phyloP scores from a whole-genome alignment of 345 rosid genomes.

The Jatropha curcas region DNA sequence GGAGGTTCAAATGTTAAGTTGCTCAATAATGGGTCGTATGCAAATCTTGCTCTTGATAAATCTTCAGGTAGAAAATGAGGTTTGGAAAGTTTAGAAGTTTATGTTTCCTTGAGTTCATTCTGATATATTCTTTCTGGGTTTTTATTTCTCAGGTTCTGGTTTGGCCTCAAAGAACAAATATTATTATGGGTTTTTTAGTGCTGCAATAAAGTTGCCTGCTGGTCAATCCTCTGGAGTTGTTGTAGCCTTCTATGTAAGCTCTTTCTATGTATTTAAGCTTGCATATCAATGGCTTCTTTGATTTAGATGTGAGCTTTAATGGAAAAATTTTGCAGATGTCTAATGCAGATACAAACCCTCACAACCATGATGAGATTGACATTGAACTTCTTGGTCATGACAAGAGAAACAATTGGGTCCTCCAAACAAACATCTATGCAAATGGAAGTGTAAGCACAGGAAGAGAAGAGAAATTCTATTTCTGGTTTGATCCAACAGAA shows the following conservation, averaged over 20 bases:
- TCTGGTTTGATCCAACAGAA: constrained; percentile 89
- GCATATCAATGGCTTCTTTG: no score
- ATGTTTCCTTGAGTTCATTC: background rate
- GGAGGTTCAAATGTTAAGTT: constrained; percentile 60
- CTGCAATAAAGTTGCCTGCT: constrained; percentile 80
- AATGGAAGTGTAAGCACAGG: constrained; percentile 76
- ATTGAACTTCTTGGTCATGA: constrained; percentile 84
- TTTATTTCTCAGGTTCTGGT: constrained; percentile 62
- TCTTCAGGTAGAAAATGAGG: constrained; percentile 71
- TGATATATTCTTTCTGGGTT: background rate
- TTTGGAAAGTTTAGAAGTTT: background rate
- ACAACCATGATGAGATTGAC: constrained; percentile 88
- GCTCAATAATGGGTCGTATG: constrained; percentile 56
- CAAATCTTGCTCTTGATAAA: constrained; percentile 67
- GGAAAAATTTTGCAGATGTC: constrained; percentile 50
- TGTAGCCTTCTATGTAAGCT: constrained; percentile 84
- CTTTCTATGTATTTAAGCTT: background rate
- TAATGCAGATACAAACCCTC: constrained; percentile 65
- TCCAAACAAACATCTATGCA: constrained; percentile 83
- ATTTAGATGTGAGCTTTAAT: background rate
- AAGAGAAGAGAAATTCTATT: constrained; percentile 88
- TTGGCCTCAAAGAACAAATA: constrained; percentile 55
- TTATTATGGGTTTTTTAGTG: constrained; percentile 80
- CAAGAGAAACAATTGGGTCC: constrained; percentile 71
- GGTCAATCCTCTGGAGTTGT: constrained; percentile 92